phyloP scores from a whole-genome alignment of 352 stramenopile genomes.

The Globisporangium cystogenes region DNA sequence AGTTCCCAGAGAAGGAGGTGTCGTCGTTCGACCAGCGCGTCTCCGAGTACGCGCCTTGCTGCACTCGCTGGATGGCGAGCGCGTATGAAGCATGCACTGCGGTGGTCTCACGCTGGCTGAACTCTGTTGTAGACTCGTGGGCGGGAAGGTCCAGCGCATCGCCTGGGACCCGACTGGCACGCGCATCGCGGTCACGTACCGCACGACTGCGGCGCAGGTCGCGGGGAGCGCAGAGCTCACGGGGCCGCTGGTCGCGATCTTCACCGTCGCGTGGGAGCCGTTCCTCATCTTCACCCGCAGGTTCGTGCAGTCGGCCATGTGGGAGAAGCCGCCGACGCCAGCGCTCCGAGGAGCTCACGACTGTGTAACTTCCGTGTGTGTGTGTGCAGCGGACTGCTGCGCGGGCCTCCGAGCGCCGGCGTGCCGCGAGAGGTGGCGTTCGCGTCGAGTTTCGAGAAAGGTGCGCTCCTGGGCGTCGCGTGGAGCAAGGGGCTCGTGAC shows the following conservation, averaged over 20 bases:
- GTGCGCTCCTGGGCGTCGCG: constrained; percentile 58
- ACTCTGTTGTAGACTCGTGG: constrained; percentile 35
- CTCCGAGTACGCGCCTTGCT: constrained; percentile 31
- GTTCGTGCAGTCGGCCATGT: constrained; percentile 16
- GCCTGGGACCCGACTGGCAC: constrained; percentile 68
- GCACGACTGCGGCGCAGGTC: constrained; percentile 2
- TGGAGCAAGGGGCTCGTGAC: constrained; percentile 78
- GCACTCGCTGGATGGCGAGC: background rate
- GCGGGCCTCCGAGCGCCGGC: constrained; percentile 52
- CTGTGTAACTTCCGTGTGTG: background rate
- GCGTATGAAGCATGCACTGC: no score
- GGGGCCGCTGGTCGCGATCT: constrained; percentile 59
- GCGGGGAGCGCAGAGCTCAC: constrained; percentile 18
- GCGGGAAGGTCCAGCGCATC: constrained; percentile 48
- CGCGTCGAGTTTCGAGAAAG: constrained; percentile 61
- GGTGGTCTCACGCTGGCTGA: background rate
- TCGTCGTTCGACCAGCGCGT: constrained; percentile 56
- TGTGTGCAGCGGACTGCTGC: constrained; percentile 34
- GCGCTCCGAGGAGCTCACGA: background rate
- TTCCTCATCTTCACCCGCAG: constrained; percentile 75
- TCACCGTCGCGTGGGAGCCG: constrained; percentile 58
- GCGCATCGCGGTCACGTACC: constrained; percentile 63
- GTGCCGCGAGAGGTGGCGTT: constrained; percentile 55
- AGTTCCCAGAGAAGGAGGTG: constrained; percentile 59
- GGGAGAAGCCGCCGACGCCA: background rate